A percentile compares a stretch with the other conserved stretches of the same genome.
Evolutionary conservation across 192 early-diverging fungal genomes (phyloP).

Genomic region (Coemansia sp.): DNA sequence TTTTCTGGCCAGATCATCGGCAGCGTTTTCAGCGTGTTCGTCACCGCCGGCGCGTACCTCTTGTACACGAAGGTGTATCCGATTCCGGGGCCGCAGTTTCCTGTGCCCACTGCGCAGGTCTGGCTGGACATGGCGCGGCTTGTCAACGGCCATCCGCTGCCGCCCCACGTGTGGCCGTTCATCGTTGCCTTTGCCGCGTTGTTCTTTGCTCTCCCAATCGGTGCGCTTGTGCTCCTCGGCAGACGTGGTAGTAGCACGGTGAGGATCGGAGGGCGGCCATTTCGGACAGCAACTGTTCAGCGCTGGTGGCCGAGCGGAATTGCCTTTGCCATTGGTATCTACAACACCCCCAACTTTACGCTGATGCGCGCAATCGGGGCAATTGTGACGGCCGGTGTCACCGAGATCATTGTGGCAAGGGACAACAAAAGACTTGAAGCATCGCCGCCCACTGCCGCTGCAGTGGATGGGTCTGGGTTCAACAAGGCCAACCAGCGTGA

Average conservation of each 20-base stretch:
- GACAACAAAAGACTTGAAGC: background rate
- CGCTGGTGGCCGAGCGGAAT: constrained; percentile 73
- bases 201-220: constrained; percentile 55
- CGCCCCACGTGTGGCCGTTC: constrained; percentile 64
- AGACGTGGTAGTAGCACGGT: background rate
- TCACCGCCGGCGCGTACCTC: constrained; percentile 68
- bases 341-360: constrained; percentile 76
- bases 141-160: constrained; percentile 73
- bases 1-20: constrained; percentile 84
- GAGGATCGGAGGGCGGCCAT: constrained; percentile 6
- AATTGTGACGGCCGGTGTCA: constrained; percentile 43
- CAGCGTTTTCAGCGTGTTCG: constrained; percentile 68
- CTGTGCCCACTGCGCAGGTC: constrained; percentile 72
- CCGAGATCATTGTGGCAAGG: constrained; percentile 26
- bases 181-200: constrained; percentile 58
- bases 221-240: constrained; percentile 1
- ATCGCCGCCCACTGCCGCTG: background rate
- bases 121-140: constrained; percentile 79
- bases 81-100: constrained; percentile 69
- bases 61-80: constrained; percentile 69
- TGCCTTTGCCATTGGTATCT: constrained; percentile 79
- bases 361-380: constrained; percentile 69
- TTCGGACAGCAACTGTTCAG: constrained; percentile 15
- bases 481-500: constrained; percentile 1
- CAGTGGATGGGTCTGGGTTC: background rate